phyloP scores from a whole-genome alignment of 164 flowering plant species.

The Cinnamomum micranthum region DNA sequence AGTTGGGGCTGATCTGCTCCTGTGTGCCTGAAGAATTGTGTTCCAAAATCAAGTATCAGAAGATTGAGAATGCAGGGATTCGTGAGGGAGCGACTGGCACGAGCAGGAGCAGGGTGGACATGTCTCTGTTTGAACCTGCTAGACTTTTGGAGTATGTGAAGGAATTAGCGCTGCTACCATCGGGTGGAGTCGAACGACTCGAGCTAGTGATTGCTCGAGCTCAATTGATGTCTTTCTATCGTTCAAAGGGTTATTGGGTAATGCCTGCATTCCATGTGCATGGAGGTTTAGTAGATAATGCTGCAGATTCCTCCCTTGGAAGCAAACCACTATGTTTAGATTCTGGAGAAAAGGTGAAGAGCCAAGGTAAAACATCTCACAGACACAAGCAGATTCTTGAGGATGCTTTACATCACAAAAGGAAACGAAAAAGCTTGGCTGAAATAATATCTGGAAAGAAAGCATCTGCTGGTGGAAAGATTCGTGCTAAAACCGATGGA shows the following conservation, averaged over 20 bases:
- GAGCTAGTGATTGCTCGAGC: conserved; percentile 42
- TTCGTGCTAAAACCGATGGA: not conserved
- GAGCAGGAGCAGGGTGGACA: conserved; percentile 43
- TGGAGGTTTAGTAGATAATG: conserved; percentile 34
- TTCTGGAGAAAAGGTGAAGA: conserved; percentile 15
- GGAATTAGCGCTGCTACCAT: conserved; percentile 38
- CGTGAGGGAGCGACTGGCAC: conserved; percentile 36
- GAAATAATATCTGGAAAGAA: conserved; percentile 21
- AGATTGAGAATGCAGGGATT: conserved; percentile 58
- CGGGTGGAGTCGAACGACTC: conserved; percentile 35
- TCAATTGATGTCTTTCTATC: conserved; percentile 52
- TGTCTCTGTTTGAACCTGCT: conserved; percentile 48
- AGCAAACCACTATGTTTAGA: not conserved
- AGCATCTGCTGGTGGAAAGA: conserved; percentile 9
- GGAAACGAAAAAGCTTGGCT: conserved; percentile 26
- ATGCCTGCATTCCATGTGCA: conserved; percentile 40
- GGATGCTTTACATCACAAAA: conserved; percentile 16
- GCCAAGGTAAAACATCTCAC: conserved; percentile 9
- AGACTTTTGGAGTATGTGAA: conserved; percentile 43
- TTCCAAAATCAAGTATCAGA: conserved; percentile 38
- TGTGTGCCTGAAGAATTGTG: conserved; percentile 45
- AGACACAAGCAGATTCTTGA: conserved; percentile 15
- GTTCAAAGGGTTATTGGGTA: conserved; percentile 50
- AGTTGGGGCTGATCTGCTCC: conserved; percentile 61
- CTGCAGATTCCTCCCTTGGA: conserved; percentile 11